Evolutionary conservation across 1,139 yeast genomes (phyloP).

Genomic region (Yamadazyma pseudoaaseri): DNA sequence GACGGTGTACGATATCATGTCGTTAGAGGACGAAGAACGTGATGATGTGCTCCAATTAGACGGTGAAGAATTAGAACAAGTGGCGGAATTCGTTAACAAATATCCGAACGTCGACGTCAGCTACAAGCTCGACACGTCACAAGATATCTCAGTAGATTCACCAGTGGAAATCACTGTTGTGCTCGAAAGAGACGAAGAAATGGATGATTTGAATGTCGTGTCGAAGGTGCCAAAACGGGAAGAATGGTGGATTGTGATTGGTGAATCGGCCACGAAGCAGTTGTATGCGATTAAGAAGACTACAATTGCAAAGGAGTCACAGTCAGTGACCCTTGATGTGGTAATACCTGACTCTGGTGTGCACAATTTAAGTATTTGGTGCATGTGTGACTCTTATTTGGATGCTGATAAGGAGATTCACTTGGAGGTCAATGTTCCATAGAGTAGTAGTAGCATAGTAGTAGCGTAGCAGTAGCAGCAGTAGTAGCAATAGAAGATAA

Average conservation of each 20-base stretch:
- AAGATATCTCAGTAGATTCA: slow-evolving; percentile 39
- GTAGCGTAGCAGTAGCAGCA: too few relatives aligned
- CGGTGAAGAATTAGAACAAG: slow-evolving; percentile 50
- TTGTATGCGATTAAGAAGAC: slow-evolving; percentile 75
- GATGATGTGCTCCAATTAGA: slow-evolving; percentile 58
- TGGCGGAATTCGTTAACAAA: slow-evolving; percentile 85
- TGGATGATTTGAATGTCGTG: slow-evolving; percentile 62
- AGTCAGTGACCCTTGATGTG: slow-evolving; percentile 53
- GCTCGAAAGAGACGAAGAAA: slow-evolving; percentile 71
- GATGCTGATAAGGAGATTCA: slow-evolving; percentile 85
- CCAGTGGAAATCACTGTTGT: slow-evolving; percentile 49
- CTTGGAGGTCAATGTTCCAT: slow-evolving; percentile 14
- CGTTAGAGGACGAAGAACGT: slow-evolving; percentile 78
- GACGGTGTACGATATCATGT: slow-evolving; percentile 81
- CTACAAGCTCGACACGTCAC: slow-evolving; percentile 46
- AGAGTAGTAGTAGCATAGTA: too few relatives aligned
- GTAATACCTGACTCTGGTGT: slow-evolving; percentile 60
- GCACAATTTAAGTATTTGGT: slow-evolving; percentile 70
- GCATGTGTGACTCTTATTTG: slow-evolving; percentile 85
- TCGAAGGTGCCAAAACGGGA: slow-evolving; percentile 67
- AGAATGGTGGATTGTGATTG: slow-evolving; percentile 86
- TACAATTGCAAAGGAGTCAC: slow-evolving; percentile 51
- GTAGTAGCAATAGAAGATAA: neutral
- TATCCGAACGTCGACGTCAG: slow-evolving; percentile 84
- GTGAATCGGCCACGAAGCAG: slow-evolving; percentile 59